Evolutionary conservation across 331 rosid species (phyloP), one percentile per base, ranked within the genome.

Genomic region (Acacia pycnantha): DNA sequence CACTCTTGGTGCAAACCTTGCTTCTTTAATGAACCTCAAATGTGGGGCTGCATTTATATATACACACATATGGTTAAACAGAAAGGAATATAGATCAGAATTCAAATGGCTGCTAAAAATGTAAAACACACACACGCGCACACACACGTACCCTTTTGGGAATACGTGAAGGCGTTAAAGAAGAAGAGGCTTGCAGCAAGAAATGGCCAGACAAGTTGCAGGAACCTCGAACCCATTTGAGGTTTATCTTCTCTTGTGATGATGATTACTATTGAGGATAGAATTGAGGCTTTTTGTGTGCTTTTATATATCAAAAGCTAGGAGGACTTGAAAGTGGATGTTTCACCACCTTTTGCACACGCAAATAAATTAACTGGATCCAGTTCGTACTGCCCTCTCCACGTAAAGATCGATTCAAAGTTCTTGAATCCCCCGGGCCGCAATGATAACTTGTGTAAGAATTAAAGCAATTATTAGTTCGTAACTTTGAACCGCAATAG

Each of bases 331-430:
- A 37, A 37, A 37, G 41, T 37, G 41, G 70, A 24, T 21, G 48
- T 24, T 70, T 51, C 77, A 61, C 70, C 69, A 51, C 66, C 82
- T 35, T 76, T 43, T 43, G 46, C 12, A 2, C 70, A 51, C 65
- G 81, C 14, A 66, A 50, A 71, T 48, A 79, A 82, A 83, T 58
- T 21, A 83, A 88, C 86, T 58, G 83, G 79, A 87, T 71, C 16
- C 62, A 73, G 16, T 67, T 84, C 67, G 6, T 24, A 64, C 61
- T 35, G 54, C 26, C 33, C 58, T 37, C 33, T 48, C 73, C 92
- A 88, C 82, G 48, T 70, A 85, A 90, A 85, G 92, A 85, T 74
- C 46, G 91, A 85, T 74, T 66, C 80, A 71, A 41, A 50, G 84
- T 66, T 81, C 85, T 80, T 74, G 84, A 81, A n/a, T n/a, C n/a